Conservation (phyloP, 1,284 basidiomycete species). For the Leccinum griseonigrum region DNA sequence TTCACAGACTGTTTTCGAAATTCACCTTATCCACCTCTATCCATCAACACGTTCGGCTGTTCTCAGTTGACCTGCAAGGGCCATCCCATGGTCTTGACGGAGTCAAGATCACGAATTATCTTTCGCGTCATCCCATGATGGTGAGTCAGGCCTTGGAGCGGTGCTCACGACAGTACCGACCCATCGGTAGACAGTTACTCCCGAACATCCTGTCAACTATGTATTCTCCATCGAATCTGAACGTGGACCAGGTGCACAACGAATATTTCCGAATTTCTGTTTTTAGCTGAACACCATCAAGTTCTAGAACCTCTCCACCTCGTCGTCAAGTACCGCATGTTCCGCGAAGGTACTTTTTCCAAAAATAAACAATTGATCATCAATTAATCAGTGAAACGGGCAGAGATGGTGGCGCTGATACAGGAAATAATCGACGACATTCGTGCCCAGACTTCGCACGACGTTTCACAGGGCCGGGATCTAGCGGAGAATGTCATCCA, state of each 20-base stretch:
- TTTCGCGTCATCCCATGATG: slow-evolving; percentile 39
- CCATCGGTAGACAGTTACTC: slow-evolving; percentile 59
- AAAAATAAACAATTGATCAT: slow-evolving; percentile 1
- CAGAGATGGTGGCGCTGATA: slow-evolving; percentile 64
- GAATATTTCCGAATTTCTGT: not conserved
- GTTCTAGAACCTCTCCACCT: slow-evolving; percentile 64
- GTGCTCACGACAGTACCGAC: slow-evolving; percentile 1
- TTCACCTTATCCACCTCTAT: slow-evolving; percentile 77
- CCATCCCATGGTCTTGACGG: slow-evolving; percentile 43
- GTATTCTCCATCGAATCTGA: slow-evolving; percentile 67
- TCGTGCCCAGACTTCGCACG: slow-evolving; percentile 34
- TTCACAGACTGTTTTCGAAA: slow-evolving; percentile 67
- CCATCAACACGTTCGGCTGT: slow-evolving; percentile 69
- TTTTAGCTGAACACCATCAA: slow-evolving; percentile 26
- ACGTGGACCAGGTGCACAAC: slow-evolving; percentile 51
- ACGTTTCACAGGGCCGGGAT: slow-evolving; percentile 30
- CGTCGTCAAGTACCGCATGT: slow-evolving; percentile 65
- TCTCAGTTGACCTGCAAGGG: slow-evolving; percentile 50
- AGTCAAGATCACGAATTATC: slow-evolving; percentile 51
- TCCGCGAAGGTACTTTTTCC: slow-evolving; percentile 61
- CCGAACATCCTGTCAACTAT: slow-evolving; percentile 66
- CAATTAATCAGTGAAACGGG: slow-evolving; percentile 5
- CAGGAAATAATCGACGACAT: slow-evolving; percentile 46
- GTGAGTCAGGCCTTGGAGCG: slow-evolving; percentile 29
- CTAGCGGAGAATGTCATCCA: slow-evolving; percentile 52